phyloP scores from a whole-genome alignment of 148 eudicot genomes.

The Camellia japonica region DNA sequence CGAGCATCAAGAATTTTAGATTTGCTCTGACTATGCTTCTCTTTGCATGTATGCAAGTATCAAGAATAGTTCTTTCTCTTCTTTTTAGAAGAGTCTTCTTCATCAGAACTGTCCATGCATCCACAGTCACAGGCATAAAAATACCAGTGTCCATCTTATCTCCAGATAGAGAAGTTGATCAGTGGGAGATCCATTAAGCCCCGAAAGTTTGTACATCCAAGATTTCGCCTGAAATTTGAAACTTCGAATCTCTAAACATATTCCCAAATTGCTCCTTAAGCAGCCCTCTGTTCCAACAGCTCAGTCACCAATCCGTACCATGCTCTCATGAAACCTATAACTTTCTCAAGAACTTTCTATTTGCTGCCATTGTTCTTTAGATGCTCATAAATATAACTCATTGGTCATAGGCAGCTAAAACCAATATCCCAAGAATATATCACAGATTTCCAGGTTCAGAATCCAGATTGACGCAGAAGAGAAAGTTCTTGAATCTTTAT shows the following conservation, averaged over 20 bases:
- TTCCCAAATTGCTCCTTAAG: not conserved
- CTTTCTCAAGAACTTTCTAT: not conserved
- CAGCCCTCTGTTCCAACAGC: not conserved
- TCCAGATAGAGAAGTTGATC: too few species aligned
- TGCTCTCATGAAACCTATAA: not conserved
- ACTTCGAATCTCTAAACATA: not conserved
- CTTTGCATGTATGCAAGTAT: too few species aligned
- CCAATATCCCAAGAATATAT: not conserved
- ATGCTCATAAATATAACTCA: not conserved
- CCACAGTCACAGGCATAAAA: too few species aligned
- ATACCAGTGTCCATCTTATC: too few species aligned
- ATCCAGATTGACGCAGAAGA: not conserved
- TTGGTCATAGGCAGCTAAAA: not conserved
- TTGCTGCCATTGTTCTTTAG: not conserved
- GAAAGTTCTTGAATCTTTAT: not conserved
- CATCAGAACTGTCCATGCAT: too few species aligned
- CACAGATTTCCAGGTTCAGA: conserved; percentile 4
- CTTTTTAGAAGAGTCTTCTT: too few species aligned
- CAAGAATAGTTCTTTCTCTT: too few species aligned
- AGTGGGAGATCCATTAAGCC: too few species aligned
- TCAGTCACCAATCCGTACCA: not conserved
- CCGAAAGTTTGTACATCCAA: too few species aligned
- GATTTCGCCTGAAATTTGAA: too few species aligned
- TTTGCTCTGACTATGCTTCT: too few species aligned
- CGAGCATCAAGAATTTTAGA: too few species aligned